phyloP scores from a whole-genome alignment of 164 flowering plant genomes.

The Malania oleifera region DNA sequence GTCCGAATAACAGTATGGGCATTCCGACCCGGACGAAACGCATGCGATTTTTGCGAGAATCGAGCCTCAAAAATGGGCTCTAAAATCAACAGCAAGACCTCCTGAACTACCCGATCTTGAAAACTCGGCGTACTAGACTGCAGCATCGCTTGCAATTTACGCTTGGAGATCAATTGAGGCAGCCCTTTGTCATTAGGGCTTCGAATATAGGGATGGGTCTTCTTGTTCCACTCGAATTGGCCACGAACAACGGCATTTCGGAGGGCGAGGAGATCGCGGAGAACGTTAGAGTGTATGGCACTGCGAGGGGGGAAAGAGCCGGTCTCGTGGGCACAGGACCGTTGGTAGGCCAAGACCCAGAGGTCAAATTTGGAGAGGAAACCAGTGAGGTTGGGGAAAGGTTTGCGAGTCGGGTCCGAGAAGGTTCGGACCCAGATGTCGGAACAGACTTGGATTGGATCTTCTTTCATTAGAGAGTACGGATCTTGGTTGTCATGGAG shows the following conservation, averaged over 20 bases:
- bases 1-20: constrained; percentile 87
- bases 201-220: constrained; percentile 36
- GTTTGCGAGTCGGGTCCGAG: constrained; percentile 34
- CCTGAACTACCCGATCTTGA: constrained; percentile 88
- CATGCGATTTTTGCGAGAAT: constrained; percentile 74
- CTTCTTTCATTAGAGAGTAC: constrained; percentile 65
- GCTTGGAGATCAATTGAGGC: constrained; percentile 33
- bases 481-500: constrained; percentile 40
- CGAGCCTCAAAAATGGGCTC: constrained; percentile 84
- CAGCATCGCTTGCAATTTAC: constrained; percentile 42
- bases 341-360: constrained; percentile 94
- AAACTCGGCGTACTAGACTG: constrained; percentile 47
- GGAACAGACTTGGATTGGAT: constrained; percentile 68
- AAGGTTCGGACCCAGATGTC: constrained; percentile 75
- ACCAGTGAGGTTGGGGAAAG: constrained; percentile 71
- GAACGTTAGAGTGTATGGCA: constrained; percentile 52
- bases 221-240: constrained; percentile 56
- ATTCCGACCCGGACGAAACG: constrained; percentile 79
- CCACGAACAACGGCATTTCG: constrained; percentile 52
- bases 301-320: constrained; percentile 81
- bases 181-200: constrained; percentile 58
- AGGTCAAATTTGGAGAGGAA: constrained; percentile 83
- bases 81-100: constrained; percentile 68
- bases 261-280: constrained; percentile 58
- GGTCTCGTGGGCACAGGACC: constrained; percentile 66